Evolutionary conservation across 345 rosid genomes (phyloP).

Genomic region (Eucalyptus decipiens): DNA sequence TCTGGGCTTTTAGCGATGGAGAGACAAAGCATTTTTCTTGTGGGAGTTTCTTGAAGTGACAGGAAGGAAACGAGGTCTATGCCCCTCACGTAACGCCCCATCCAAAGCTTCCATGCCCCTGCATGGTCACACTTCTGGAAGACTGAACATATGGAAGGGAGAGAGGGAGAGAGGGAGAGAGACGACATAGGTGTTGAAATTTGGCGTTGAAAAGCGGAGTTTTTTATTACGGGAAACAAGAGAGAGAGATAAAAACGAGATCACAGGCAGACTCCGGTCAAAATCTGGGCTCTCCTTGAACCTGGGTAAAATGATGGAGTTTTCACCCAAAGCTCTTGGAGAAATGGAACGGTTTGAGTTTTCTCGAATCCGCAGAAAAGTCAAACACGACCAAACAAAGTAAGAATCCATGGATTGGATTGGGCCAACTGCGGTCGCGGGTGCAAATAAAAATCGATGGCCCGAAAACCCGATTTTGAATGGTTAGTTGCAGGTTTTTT

Average conservation of each 20-base stretch:
- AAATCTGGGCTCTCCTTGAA: too few species aligned
- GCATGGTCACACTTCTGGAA: not conserved
- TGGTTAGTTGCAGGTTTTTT: too few species aligned
- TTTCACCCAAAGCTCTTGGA: too few species aligned
- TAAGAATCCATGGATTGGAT: not conserved
- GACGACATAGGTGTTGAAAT: not conserved
- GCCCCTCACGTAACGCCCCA: not conserved
- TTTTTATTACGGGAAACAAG: too few species aligned
- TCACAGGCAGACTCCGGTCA: too few species aligned
- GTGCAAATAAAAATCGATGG: not conserved
- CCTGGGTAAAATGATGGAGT: accelerated
- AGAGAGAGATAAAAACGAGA: too few species aligned
- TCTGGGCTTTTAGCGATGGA: not conserved
- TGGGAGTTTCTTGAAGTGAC: too few species aligned
- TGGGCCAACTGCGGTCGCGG: not conserved
- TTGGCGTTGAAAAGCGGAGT: not conserved
- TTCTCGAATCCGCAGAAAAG: not conserved
- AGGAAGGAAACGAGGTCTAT: not conserved
- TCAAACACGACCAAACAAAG: not conserved
- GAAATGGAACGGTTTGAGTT: too few species aligned
- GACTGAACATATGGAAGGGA: too few species aligned
- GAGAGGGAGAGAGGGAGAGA: too few species aligned
- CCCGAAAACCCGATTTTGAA: not conserved
- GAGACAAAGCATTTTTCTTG: not conserved
- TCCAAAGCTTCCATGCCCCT: too few species aligned